phyloP scores from a whole-genome alignment of 2,329 filamentous ascomycete genomes.

The Dothidotthia symphoricarpi region DNA sequence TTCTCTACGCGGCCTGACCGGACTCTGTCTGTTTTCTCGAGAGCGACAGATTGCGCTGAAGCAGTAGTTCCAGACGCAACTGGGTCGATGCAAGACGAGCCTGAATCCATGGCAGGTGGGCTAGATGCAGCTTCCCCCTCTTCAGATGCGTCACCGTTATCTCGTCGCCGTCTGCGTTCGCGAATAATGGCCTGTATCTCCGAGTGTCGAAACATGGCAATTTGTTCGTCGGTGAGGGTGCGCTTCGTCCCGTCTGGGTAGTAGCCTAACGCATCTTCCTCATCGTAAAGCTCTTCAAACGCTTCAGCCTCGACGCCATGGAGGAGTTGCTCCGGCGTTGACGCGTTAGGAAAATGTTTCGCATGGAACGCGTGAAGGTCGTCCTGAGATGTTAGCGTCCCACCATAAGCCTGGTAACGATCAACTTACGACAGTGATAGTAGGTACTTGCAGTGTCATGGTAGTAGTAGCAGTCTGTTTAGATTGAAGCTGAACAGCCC shows the following conservation, averaged over 20 bases:
- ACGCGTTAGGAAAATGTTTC: conserved; percentile 45
- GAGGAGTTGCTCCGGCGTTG: conserved; percentile 36
- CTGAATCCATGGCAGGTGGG: not conserved
- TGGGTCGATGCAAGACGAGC: too few relatives aligned
- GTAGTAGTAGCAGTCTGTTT: not conserved
- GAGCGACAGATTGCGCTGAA: conserved; percentile 1
- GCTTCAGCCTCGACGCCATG: conserved; percentile 30
- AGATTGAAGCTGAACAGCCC: conserved; percentile 9
- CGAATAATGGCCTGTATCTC: conserved; percentile 71
- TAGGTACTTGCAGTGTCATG: conserved; percentile 31
- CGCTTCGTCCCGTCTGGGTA: conserved; percentile 85
- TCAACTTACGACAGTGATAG: conserved; percentile 33
- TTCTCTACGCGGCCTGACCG: conserved; percentile 16
- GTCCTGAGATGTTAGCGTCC: conserved; percentile 36
- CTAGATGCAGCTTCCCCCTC: conserved; percentile 7
- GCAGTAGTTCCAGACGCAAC: not conserved
- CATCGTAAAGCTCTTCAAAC: conserved; percentile 30
- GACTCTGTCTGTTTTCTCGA: conserved; percentile 10
- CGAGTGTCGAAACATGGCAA: conserved; percentile 84
- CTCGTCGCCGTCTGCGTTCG: conserved; percentile 26
- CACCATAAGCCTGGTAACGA: not conserved
- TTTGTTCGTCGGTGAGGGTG: conserved; percentile 87
- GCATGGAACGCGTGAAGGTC: conserved; percentile 46
- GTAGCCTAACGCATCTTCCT: conserved; percentile 69
- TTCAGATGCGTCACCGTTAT: conserved; percentile 19